These are phyloP conservation scores for Crithidia mellificae DNA, from an alignment of 208 protist species.

Conservation along the genomic window DNA sequence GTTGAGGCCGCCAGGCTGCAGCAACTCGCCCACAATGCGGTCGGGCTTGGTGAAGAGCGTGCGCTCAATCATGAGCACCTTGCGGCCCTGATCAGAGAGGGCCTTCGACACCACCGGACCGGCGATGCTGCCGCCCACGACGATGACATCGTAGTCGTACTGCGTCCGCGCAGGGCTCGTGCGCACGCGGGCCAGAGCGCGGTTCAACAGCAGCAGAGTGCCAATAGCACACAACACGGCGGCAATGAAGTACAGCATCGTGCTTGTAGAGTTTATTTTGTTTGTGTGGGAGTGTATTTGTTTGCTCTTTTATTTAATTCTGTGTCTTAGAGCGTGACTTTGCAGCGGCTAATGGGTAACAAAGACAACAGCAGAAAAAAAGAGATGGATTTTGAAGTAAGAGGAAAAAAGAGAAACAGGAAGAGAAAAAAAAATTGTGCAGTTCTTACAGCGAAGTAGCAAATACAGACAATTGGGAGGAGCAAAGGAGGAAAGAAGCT, in stretches of 20 bases:
- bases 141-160: conserved; percentile 92
- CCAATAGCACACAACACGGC: conserved; percentile 41
- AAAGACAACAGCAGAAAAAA: neutral
- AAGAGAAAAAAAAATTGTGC: neutral
- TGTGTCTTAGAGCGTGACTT: too few relatives aligned
- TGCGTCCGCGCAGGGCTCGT: conserved; percentile 43
- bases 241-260: conserved; percentile 48
- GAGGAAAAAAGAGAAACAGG: too few relatives aligned
- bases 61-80: conserved; percentile 90
- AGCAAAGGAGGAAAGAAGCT: neutral
- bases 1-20: conserved; percentile 94
- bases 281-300: too few relatives aligned
- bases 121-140: conserved; percentile 92
- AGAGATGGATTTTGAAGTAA: neutral
- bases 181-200: conserved; percentile 45
- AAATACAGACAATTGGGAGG: neutral
- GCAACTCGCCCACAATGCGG: conserved; percentile 95
- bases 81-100: conserved; percentile 81
- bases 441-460: neutral
- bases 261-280: neutral
- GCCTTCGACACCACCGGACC: conserved; percentile 89
- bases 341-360: neutral
- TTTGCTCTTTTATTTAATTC: too few relatives aligned
- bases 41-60: conserved; percentile 90
- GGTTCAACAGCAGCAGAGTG: conserved; percentile 61